phyloP scores from a whole-genome alignment of 2,329 filamentous ascomycete genomes.

The Colletotrichum theobromicola region DNA sequence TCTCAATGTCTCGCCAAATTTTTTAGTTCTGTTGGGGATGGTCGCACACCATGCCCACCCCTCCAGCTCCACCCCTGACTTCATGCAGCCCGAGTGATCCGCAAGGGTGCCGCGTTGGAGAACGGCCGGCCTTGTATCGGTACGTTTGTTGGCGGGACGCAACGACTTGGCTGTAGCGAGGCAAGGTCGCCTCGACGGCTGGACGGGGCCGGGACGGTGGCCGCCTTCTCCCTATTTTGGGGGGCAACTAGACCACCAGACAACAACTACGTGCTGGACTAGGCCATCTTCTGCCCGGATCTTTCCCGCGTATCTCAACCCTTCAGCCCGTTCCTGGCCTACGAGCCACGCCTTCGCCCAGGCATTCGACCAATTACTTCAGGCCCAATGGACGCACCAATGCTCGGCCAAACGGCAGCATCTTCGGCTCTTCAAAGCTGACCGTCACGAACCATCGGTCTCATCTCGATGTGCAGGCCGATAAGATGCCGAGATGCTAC shows the following conservation, averaged over 20 bases:
- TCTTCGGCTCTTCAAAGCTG: slow-evolving; percentile 1
- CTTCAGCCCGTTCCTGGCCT: background rate
- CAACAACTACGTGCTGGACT: background rate
- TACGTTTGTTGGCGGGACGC: slow-evolving; percentile 19
- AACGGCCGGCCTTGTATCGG: slow-evolving; percentile 27
- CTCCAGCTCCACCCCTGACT: slow-evolving; percentile 19
- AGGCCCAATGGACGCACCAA: background rate
- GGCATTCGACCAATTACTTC: background rate
- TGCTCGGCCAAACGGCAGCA: slow-evolving; percentile 20
- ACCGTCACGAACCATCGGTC: background rate
- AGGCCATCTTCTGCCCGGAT: background rate
- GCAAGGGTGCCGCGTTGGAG: slow-evolving; percentile 21
- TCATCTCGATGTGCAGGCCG: background rate
- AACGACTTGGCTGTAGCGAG: background rate
- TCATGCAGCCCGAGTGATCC: slow-evolving; percentile 22
- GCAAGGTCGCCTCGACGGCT: background rate
- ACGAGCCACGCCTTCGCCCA: background rate
- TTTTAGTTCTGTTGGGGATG: slow-evolving; percentile 51
- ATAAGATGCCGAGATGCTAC: slow-evolving; percentile 17
- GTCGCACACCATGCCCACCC: slow-evolving; percentile 20
- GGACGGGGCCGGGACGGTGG: background rate
- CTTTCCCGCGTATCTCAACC: slow-evolving; percentile 9
- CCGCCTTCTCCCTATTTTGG: background rate
- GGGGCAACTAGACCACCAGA: background rate
- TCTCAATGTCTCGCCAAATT: slow-evolving; percentile 23